Base-by-base conservation (phyloP, 352 stramenopile species). In the Phytophthora capsici region DNA sequence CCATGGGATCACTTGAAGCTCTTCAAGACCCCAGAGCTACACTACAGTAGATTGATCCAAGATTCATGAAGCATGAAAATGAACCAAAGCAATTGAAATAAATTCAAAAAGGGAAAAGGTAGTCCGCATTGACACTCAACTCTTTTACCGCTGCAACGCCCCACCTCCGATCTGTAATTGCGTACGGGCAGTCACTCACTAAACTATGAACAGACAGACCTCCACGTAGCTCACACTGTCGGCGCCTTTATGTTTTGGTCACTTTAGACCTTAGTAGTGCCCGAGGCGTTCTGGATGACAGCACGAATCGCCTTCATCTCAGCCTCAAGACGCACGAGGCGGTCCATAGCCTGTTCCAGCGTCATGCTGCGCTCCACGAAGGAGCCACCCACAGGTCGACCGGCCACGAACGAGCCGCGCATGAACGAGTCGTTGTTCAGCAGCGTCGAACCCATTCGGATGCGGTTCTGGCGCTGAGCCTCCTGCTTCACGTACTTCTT, bases 361-460 rank as follows among this genome's bases (percentile, higher is more conserved):
- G 66, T 87, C 78, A 90, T 88, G 45, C 56, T 72, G 61, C 81
- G 78, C 54, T 90, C 80, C 30, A 73, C 55, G 62, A 82, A 83
- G 10, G 78, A 84, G 38, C 70, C 72, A 54, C 79, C 74, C 1
- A 94, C 86, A 19, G 86, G 75, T 22, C 86, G 86, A 17, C 86
- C 86, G 2, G 84, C 80, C 12, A 94, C 82, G 57, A 92, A 94
- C 30, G 86, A 94, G 58, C 89, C 86, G 41, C 80, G 80, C 49
- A 93, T 84, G 30, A 81, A 86, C 50, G 80, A 86, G 26, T 93
- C 80, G 59, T 80, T 79, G 53, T 78, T 77, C 36, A 85, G 54
- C 30, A 90, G 80, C 4, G 81, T 78, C 19, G 84, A 78, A 36
- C 83, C 84, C 58, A 95, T 84, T 20, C 82, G 79, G 49, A 95